Evolutionary conservation across 345 rosid genomes (phyloP).

Genomic region (Salix suchowensis): DNA sequence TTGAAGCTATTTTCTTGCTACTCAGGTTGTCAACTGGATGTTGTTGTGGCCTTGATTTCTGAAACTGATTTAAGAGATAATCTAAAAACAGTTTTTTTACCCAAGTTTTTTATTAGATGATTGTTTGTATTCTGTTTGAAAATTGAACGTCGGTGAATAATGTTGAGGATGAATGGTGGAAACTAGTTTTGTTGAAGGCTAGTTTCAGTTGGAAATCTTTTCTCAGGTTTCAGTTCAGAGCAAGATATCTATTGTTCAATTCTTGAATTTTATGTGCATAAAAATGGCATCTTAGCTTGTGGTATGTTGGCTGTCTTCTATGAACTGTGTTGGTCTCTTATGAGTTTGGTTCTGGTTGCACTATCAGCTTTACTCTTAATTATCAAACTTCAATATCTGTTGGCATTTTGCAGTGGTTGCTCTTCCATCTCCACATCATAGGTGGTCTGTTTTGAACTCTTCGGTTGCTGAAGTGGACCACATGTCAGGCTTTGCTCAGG

Average conservation of each 20-base stretch:
- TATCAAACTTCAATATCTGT: constrained; percentile 16
- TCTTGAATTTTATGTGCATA: not conserved
- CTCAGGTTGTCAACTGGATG: not conserved
- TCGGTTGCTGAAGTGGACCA: constrained; percentile 72
- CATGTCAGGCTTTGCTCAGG: constrained; percentile 49
- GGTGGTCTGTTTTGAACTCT: constrained; percentile 66
- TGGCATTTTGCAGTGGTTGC: constrained; percentile 57
- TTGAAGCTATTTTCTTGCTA: not conserved
- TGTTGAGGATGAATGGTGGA: not conserved
- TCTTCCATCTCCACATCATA: constrained; percentile 74
- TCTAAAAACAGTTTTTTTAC: not conserved
- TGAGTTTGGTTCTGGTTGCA: not conserved
- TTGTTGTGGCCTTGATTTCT: not conserved
- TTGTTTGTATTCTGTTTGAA: not conserved
- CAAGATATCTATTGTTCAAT: not conserved
- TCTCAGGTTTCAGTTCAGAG: not conserved
- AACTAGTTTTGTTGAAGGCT: not conserved
- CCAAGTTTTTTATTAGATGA: not conserved
- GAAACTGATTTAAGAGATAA: not conserved
- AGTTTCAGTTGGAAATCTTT: not conserved
- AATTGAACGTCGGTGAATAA: not conserved
- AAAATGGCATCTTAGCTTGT: not conserved
- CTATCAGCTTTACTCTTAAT: constrained; percentile 6
- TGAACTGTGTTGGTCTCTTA: not conserved
- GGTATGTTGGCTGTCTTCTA: not conserved